Base-by-base conservation (phyloP, 177 flowering plant genomes). In the Vitis hybrid region DNA sequence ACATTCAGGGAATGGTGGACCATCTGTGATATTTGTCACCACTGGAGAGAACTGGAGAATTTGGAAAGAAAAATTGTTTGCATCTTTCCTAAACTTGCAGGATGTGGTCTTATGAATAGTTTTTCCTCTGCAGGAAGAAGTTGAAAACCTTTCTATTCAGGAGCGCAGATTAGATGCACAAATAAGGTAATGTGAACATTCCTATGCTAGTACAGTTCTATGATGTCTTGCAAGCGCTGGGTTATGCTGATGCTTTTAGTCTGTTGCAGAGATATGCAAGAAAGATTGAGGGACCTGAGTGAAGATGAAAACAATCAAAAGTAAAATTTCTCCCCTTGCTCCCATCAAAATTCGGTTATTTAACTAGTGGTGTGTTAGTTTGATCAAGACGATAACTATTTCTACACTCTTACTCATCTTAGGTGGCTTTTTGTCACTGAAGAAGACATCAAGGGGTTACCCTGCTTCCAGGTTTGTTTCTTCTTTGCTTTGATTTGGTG, bases 371-470 rank as follows among this genome's bases (percentile, higher is more conserved):
- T 69, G 59, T 3, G 2, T 26, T 63, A 53, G 31, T 2, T 45
- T 16, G 19, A 8, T 48, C 53, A 20, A 8, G 11, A 10, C 13
- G 52, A 26, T 31, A 13, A 48, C 19, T 63, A 62, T 18, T 16
- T 62, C 29, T 14, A 22, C 50, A 14, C 3, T 19, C 56, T 11
- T 10, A 9, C 5, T 31, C 50, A 14, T 72, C 18, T 48, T 66
- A 94, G 98, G 84, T 88, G 86, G 88, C 91, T 93, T 72, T 94
- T 87, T 77, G 86, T 93, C 61, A 86, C 97, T 52, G 88, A 93
- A 76, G 97, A 93, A 53, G 98, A 94, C 67, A 93, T 95, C 65
- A 83, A 86, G 73, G 73, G 75, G 74, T 79, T 91, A 57, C 97
- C 99, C 11, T 85, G 92, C 85, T 93, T 90, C 78, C 90, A 86